phyloP scores from a whole-genome alignment of 1,284 basidiomycete genomes.

The Hymenochaete sp. region DNA sequence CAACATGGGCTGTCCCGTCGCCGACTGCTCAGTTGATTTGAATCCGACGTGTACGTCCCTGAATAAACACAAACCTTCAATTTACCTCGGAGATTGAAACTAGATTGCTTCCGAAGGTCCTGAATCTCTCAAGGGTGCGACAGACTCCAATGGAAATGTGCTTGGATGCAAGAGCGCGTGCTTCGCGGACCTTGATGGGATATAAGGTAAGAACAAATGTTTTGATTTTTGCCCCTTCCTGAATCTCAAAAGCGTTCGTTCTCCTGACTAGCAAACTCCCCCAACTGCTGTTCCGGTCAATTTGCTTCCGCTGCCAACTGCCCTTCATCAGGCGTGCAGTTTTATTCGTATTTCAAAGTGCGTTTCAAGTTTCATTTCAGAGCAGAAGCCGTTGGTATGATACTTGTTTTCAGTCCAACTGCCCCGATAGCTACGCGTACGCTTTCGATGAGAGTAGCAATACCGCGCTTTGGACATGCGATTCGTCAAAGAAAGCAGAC shows the following conservation, averaged over 20 bases:
- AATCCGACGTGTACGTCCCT: conserved; percentile 36
- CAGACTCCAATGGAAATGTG: conserved; percentile 39
- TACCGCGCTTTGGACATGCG: conserved; percentile 45
- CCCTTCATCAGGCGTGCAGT: conserved; percentile 38
- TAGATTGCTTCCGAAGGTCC: conserved; percentile 33
- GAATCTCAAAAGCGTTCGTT: background rate
- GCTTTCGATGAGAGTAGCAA: conserved; percentile 46
- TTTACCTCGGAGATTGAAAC: background rate
- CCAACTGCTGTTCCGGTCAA: conserved; percentile 50
- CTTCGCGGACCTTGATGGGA: conserved; percentile 41
- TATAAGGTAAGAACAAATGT: conserved; percentile 31
- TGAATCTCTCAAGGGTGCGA: conserved; percentile 40
- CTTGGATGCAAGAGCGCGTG: conserved; percentile 56
- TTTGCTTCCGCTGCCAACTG: conserved; percentile 42
- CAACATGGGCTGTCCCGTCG: conserved; percentile 40
- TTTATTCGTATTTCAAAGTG: conserved; percentile 52
- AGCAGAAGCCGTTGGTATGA: conserved; percentile 46
- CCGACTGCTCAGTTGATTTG: conserved; percentile 47
- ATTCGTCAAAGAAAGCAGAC: conserved; percentile 32
- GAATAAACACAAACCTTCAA: background rate
- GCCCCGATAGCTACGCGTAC: conserved; percentile 48
- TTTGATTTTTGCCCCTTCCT: background rate
- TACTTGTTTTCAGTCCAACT: no score
- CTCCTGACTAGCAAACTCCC: conserved; percentile 24
- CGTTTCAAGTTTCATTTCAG: no score